A percentile compares a stretch with the other conserved stretches of the same genome.
Conservation (phyloP, 257 asterid species). For the Dorcoceras hygrometricum region DNA sequence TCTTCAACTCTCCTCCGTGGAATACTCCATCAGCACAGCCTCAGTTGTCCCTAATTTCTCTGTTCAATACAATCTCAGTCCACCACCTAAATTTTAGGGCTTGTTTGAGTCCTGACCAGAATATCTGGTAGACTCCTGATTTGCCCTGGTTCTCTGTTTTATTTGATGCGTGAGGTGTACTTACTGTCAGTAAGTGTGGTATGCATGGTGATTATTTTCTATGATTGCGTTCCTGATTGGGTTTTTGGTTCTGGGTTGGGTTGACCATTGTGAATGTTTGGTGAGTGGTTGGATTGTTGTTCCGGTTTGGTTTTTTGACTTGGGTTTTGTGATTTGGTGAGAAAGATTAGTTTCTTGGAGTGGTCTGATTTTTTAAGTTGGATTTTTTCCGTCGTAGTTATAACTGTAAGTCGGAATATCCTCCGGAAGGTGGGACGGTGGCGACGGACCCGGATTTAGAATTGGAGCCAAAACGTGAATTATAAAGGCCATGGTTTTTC, state of each 20-base stretch:
- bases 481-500: background rate
- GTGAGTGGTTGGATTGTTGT: background rate
- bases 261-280: background rate
- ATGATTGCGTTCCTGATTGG: slow-evolving; percentile 23
- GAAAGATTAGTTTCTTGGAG: slow-evolving; percentile 6
- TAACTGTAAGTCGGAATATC: slow-evolving; percentile 2
- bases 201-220: slow-evolving; percentile 21
- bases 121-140: background rate
- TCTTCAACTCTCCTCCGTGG: background rate
- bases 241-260: slow-evolving; percentile 2
- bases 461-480: background rate
- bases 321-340: background rate
- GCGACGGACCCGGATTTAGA: background rate
- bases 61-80: background rate
- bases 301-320: background rate
- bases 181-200: slow-evolving; percentile 8
- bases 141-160: background rate
- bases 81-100: background rate
- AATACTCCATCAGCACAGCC: background rate
- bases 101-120: background rate
- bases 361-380: slow-evolving; percentile 14
- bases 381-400: background rate
- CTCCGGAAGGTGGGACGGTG: background rate
- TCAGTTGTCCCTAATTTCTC: background rate
- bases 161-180: slow-evolving; percentile 19